Conservation (phyloP, 1,284 basidiomycete genomes). For the Austroboletus novae-zelandiae region DNA sequence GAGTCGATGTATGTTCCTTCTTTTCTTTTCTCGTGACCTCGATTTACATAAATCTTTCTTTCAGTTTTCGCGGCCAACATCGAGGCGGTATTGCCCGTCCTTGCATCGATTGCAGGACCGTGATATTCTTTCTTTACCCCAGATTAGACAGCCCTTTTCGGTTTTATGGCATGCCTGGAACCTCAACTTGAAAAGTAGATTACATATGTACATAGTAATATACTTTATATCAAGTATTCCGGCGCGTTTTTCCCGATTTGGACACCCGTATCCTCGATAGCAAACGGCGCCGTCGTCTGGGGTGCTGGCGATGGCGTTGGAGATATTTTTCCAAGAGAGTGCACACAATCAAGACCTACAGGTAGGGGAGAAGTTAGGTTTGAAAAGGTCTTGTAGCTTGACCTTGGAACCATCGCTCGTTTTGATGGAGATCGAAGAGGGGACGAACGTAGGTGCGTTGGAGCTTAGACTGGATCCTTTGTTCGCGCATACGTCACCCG, state of each 20-base stretch:
- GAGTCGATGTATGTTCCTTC: conserved; percentile 10
- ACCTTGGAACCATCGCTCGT: conserved; percentile 18
- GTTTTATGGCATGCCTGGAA: too few species aligned
- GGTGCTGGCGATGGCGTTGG: conserved; percentile 20
- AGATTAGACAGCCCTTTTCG: background rate
- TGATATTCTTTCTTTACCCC: background rate
- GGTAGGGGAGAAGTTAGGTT: conserved; percentile 20
- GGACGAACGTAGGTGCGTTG: conserved; percentile 26
- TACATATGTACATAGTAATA: background rate
- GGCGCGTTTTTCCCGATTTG: background rate
- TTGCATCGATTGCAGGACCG: conserved; percentile 19
- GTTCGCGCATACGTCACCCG: background rate
- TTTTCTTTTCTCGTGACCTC: background rate
- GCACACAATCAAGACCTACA: conserved; percentile 10
- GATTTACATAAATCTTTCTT: background rate
- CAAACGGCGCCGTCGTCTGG: conserved; percentile 26
- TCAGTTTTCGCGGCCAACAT: conserved; percentile 25
- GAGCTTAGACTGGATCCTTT: conserved; percentile 17
- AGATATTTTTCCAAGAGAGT: background rate
- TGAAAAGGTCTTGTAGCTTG: conserved; percentile 15
- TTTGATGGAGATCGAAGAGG: conserved; percentile 21
- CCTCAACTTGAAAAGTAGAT: too few species aligned
- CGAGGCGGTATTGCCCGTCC: conserved; percentile 24
- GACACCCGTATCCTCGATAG: conserved; percentile 18
- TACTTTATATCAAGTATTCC: background rate